Conservation (phyloP, 2,329 filamentous ascomycete genomes). For the Cephalotrichum gorgonifer region DNA sequence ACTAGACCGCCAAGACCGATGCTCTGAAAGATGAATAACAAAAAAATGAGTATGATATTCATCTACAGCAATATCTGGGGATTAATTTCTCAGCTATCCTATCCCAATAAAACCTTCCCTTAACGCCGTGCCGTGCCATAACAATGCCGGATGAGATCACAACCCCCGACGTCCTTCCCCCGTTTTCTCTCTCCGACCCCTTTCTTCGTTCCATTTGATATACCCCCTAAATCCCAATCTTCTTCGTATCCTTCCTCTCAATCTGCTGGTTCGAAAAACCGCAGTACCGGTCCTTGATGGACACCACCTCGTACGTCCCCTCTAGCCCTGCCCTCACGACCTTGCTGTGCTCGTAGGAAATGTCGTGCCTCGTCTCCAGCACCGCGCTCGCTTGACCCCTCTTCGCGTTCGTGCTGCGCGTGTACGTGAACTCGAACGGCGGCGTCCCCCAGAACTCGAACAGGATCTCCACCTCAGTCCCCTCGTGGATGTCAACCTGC, state of each 20-base stretch:
- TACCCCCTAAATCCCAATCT: not conserved
- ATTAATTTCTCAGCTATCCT: not conserved
- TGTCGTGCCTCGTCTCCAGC: constrained; percentile 83
- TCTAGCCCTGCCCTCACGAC: constrained; percentile 79
- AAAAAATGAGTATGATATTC: not conserved
- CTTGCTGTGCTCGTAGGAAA: constrained; percentile 73
- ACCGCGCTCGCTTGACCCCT: constrained; percentile 70
- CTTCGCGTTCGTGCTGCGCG: constrained; percentile 73
- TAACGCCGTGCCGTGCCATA: not conserved
- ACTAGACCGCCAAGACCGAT: too few species aligned
- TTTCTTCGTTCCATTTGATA: not conserved
- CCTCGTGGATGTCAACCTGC: constrained; percentile 91
- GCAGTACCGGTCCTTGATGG: constrained; percentile 89
- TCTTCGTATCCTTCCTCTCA: constrained; percentile 32
- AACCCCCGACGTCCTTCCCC: not conserved
- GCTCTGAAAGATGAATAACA: not conserved
- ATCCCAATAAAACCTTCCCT: not conserved
- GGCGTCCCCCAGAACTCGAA: constrained; percentile 95
- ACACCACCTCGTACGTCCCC: constrained; percentile 94
- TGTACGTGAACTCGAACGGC: constrained; percentile 97
- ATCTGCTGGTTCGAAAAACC: constrained; percentile 68
- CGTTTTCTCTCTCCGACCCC: not conserved
- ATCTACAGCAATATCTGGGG: not conserved
- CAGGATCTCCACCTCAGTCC: constrained; percentile 81
- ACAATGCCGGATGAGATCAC: not conserved